phyloP scores from a whole-genome alignment of 805 yeast species.

The Kodamaea nitidulidarum region DNA sequence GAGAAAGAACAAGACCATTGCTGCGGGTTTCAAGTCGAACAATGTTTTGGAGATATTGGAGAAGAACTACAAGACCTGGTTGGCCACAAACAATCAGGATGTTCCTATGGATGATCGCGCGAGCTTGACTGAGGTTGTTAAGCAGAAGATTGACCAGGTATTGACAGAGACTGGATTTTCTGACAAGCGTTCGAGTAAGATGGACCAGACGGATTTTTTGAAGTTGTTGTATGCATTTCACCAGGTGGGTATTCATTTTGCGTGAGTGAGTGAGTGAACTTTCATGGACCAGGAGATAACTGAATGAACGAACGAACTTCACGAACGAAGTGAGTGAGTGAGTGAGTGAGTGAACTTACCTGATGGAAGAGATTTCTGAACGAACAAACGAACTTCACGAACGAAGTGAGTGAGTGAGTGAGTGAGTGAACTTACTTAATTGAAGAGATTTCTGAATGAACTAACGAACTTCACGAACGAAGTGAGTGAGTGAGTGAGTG shows the following conservation, averaged over 20 bases:
- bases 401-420: no score
- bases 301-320: no score
- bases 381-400: no score
- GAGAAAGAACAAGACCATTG: constrained; percentile 86
- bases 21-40: constrained; percentile 85
- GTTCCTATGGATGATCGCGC: constrained; percentile 39
- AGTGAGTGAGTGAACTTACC: no score
- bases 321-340: no score
- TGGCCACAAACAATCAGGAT: constrained; percentile 49
- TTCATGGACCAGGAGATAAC: no score
- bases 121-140: constrained; percentile 49
- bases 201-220: constrained; percentile 93
- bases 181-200: constrained; percentile 86
- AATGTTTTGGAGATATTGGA: constrained; percentile 79
- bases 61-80: constrained; percentile 78
- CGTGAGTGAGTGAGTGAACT: constrained; percentile 45
- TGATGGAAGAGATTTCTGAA: no score
- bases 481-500: no score
- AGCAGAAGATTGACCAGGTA: constrained; percentile 67
- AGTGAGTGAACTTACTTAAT: no score
- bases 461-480: no score
- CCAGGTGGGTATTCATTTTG: constrained; percentile 95
- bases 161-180: constrained; percentile 74
- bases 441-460: no score
- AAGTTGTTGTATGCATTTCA: constrained; percentile 87